Conservation (phyloP, 257 asterid species). For the Nicotiana undulata region DNA sequence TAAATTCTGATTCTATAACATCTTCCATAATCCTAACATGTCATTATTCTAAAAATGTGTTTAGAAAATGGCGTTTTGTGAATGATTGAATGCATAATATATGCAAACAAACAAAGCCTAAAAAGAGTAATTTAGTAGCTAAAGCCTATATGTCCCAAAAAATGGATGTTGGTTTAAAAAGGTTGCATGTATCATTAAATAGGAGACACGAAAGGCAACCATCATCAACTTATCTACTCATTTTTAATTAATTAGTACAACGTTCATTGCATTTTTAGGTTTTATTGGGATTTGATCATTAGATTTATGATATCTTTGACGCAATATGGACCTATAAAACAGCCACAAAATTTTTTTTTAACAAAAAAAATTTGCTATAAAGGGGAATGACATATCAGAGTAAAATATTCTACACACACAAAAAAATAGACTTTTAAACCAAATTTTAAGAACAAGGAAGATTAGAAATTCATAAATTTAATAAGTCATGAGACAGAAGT, state of each 20-base stretch:
- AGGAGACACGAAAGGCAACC: background rate
- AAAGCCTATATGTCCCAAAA: background rate
- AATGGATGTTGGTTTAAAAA: background rate
- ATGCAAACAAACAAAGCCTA: background rate
- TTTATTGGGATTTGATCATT: background rate
- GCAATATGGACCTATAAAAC: background rate
- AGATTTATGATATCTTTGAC: background rate
- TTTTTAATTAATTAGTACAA: background rate
- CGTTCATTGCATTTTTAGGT: background rate
- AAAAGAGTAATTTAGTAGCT: background rate
- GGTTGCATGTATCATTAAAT: background rate
- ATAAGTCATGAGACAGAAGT: background rate
- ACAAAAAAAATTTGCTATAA: no score
- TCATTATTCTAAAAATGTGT: background rate
- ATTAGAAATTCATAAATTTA: background rate
- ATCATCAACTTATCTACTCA: background rate
- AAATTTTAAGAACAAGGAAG: background rate
- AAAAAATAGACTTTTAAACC: background rate
- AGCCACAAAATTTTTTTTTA: background rate
- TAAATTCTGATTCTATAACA: background rate
- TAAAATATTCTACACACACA: no score
- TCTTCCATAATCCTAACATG: background rate
- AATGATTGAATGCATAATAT: slow-evolving; percentile 9
- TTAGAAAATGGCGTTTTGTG: background rate
- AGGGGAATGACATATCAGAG: background rate